Conservation (phyloP, 192 early-diverging fungal genomes). For the Coemansia sp. region DNA sequence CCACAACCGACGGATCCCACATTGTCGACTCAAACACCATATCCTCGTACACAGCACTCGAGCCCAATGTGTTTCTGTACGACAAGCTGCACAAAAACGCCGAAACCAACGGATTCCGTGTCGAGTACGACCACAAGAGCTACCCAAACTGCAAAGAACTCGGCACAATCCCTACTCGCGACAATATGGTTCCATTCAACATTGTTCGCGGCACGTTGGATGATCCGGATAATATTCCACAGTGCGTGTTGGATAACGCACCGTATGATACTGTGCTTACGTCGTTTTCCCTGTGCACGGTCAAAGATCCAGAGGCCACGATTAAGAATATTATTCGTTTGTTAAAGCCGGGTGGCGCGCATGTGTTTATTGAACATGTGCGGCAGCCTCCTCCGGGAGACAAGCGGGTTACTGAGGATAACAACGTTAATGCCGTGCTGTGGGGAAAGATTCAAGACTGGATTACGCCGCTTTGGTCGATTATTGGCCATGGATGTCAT, state of each 20-base stretch:
- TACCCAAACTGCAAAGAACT: slow-evolving; percentile 8
- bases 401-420: slow-evolving; percentile 30
- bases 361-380: slow-evolving; percentile 46
- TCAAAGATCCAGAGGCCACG: slow-evolving; percentile 15
- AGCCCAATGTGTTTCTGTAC: slow-evolving; percentile 50
- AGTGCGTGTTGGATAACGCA: slow-evolving; percentile 32
- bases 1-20: slow-evolving; percentile 22
- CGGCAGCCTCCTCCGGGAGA: slow-evolving; percentile 33
- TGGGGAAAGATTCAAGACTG: slow-evolving; percentile 43
- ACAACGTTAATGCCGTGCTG: slow-evolving; percentile 26
- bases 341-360: slow-evolving; percentile 33
- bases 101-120: slow-evolving; percentile 33
- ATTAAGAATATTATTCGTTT: slow-evolving; percentile 29
- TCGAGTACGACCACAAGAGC: slow-evolving; percentile 25
- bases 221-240: slow-evolving; percentile 20
- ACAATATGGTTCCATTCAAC: slow-evolving; percentile 21
- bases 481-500: slow-evolving; percentile 38
- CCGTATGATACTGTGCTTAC: slow-evolving; percentile 49
- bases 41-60: slow-evolving; percentile 38
- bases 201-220: slow-evolving; percentile 47
- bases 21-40: slow-evolving; percentile 24
- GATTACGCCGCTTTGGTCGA: slow-evolving; percentile 28
- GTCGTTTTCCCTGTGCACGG: slow-evolving; percentile 45
- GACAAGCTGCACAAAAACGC: slow-evolving; percentile 29
- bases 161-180: neutral